These are phyloP conservation scores for Neoarthrinium moseri DNA, from an alignment of 2,329 filamentous ascomycete genomes.

Conservation along the genomic window DNA sequence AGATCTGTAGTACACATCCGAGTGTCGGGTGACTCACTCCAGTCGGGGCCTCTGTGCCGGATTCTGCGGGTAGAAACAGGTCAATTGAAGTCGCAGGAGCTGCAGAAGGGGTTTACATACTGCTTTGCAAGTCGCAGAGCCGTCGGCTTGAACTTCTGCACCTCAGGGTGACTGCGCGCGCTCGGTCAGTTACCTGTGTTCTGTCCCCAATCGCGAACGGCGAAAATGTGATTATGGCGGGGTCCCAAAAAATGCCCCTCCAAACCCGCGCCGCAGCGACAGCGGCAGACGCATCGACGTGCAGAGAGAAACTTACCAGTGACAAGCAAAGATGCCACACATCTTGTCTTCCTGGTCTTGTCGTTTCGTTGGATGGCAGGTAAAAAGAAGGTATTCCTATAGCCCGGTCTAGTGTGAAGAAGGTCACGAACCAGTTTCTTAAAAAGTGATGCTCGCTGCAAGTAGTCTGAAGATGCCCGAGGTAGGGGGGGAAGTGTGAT, in stretches of 20 bases:
- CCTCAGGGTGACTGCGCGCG: conserved; percentile 75
- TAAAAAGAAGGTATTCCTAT: neutral
- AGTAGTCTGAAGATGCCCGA: too few relatives aligned
- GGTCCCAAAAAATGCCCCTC: conserved; percentile 35
- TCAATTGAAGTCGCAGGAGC: conserved; percentile 32
- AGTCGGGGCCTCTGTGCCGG: conserved; percentile 95
- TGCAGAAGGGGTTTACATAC: conserved; percentile 53
- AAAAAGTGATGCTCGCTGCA: too few relatives aligned
- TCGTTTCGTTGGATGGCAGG: neutral
- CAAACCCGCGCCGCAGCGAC: conserved; percentile 16
- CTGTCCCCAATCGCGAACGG: conserved; percentile 21
- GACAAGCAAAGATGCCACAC: conserved; percentile 97
- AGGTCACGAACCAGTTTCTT: too few relatives aligned
- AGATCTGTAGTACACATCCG: neutral
- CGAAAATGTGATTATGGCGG: conserved; percentile 18
- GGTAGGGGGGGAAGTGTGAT: too few relatives aligned
- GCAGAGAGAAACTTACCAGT: conserved; percentile 61
- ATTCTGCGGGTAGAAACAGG: conserved; percentile 55
- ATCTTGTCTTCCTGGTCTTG: conserved; percentile 53
- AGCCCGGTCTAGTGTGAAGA: too few relatives aligned
- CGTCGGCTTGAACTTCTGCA: conserved; percentile 93
- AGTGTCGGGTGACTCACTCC: conserved; percentile 68
- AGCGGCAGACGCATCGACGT: neutral
- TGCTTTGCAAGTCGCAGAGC: conserved; percentile 92
- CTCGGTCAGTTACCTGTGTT: conserved; percentile 10